These are phyloP conservation scores for Cutaneotrichosporon dermatis DNA, from an alignment of 1,284 basidiomycete genomes.

Conservation along the genomic window DNA sequence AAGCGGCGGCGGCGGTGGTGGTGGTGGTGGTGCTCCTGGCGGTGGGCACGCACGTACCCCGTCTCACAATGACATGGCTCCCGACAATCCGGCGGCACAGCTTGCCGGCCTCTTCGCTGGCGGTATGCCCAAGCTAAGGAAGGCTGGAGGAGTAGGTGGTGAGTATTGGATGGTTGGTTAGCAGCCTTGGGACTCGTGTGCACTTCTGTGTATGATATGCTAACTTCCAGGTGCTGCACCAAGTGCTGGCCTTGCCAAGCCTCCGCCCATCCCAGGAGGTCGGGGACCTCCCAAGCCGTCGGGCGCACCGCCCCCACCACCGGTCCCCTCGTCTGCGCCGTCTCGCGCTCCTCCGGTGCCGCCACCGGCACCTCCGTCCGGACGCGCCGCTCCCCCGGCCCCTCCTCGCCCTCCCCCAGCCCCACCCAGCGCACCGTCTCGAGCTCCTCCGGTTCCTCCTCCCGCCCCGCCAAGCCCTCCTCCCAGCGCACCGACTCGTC, in stretches of 20 bases:
- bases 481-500: constrained; percentile 38
- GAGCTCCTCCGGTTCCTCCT: constrained; percentile 18
- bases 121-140: constrained; percentile 83
- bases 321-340: constrained; percentile 9
- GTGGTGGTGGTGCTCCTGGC: constrained; percentile 49
- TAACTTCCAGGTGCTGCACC: neutral
- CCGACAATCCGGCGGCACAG: constrained; percentile 57
- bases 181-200: too few species aligned
- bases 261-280: constrained; percentile 23
- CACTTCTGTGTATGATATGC: too few species aligned
- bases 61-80: constrained; percentile 3
- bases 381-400: constrained; percentile 19
- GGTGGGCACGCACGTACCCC: constrained; percentile 17
- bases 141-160: constrained; percentile 60
- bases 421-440: too few species aligned
- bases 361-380: constrained; percentile 10
- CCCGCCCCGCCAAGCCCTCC: constrained; percentile 2
- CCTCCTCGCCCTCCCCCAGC: constrained; percentile 10
- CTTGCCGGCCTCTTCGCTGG: constrained; percentile 81
- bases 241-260: constrained; percentile 21
- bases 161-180: neutral
- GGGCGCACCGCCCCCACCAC: constrained; percentile 44
- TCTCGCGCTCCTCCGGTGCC: constrained; percentile 11
- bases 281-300: constrained; percentile 61
- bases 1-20: constrained; percentile 32